Evolutionary conservation across 306 rosid species (phyloP).

Genomic region (Phaseolus lunatus): DNA sequence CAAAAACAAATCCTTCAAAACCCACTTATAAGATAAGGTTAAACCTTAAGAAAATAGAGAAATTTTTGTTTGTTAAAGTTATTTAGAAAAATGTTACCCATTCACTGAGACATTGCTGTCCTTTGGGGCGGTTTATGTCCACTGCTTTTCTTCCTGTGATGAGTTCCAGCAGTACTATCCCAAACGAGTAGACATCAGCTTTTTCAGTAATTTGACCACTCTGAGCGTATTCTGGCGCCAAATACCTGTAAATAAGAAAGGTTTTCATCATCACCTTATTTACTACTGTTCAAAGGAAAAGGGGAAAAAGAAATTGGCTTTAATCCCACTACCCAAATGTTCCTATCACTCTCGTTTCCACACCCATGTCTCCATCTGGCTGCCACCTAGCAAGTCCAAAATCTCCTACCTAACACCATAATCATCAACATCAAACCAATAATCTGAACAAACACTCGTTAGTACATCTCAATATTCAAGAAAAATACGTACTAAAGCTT

Average conservation of each 20-base stretch:
- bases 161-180: slow-evolving; percentile 89
- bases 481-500: slow-evolving; percentile 76
- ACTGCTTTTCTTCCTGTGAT: slow-evolving; percentile 90
- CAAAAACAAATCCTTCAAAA: no score
- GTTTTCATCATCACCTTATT: slow-evolving; percentile 30
- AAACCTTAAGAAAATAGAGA: no score
- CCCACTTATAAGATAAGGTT: no score
- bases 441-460: no score
- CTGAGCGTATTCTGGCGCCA: slow-evolving; percentile 98
- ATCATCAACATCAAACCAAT: no score
- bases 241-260: slow-evolving; percentile 60
- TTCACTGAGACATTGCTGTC: slow-evolving; percentile 96
- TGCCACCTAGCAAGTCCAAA: slow-evolving; percentile 99
- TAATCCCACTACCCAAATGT: slow-evolving; percentile 75
- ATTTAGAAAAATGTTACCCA: slow-evolving; percentile 81
- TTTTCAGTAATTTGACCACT: slow-evolving; percentile 97
- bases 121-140: slow-evolving; percentile 80
- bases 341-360: slow-evolving; percentile 94
- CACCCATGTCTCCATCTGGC: slow-evolving; percentile 90
- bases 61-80: no score
- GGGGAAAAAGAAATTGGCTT: slow-evolving; percentile 16
- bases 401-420: slow-evolving; percentile 94
- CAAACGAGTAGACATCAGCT: slow-evolving; percentile 95
- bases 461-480: slow-evolving; percentile 9
- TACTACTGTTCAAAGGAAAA: slow-evolving; percentile 11